These are phyloP conservation scores for Podospora didyma DNA, from an alignment of 495 filamentous ascomycete genomes.

Conservation along the genomic window DNA sequence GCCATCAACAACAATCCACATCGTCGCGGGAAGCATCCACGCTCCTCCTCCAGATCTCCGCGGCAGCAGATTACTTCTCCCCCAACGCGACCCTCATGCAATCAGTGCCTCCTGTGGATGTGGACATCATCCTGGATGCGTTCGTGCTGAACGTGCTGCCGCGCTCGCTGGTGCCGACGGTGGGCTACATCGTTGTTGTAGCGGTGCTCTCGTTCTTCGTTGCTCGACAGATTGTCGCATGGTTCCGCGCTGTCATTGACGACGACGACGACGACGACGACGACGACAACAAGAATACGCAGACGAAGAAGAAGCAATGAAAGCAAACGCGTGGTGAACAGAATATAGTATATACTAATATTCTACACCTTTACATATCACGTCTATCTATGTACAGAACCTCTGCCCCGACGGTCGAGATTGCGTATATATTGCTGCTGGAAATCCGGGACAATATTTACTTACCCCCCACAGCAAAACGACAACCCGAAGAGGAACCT, in stretches of 20 bases:
- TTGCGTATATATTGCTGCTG: too few species aligned
- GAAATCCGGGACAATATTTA: too few species aligned
- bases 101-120: constrained; percentile 66
- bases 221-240: constrained; percentile 31
- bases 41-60: constrained; percentile 72
- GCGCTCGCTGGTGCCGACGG: constrained; percentile 63
- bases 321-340: neutral
- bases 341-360: too few species aligned
- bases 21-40: constrained; percentile 44
- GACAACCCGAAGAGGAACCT: too few species aligned
- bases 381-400: too few species aligned
- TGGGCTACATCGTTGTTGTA: constrained; percentile 54
- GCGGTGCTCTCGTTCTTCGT: constrained; percentile 48
- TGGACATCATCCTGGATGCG: constrained; percentile 89
- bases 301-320: neutral
- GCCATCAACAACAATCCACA: neutral
- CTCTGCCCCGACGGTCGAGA: too few species aligned
- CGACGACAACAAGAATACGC: neutral
- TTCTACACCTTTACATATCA: too few species aligned
- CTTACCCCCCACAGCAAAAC: too few species aligned
- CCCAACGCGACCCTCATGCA: constrained; percentile 70
- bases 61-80: constrained; percentile 82
- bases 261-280: neutral
- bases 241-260: constrained; percentile 20
- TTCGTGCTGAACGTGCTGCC: constrained; percentile 71